Base-by-base conservation (phyloP, 1,139 yeast species). In the Blastobotrys elegans region DNA sequence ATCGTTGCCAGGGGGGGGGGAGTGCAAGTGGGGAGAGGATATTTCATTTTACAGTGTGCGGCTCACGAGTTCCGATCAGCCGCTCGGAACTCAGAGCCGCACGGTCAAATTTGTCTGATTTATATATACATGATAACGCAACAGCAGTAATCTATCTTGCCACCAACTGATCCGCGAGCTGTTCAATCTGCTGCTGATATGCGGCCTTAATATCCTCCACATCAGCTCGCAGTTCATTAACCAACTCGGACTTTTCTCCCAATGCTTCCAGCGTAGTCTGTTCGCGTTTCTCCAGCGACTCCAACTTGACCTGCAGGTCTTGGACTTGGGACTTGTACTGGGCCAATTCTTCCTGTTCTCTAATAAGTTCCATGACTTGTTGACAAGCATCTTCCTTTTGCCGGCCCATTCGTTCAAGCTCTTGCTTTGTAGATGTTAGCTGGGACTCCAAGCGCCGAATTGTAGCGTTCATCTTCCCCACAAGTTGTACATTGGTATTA, bases 211-310 rank as follows among this genome's bases (percentile, higher is more conserved):
- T 72, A 64, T 92, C 99, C 5, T 73, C 75, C 14, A 94, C 92
- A 61, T 92, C 99, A 3, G 95, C 96, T 55, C 75, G 74, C 46
- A 94, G 72, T 65, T 92, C 98, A 49, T 82, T 86, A 5, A 87
- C 92, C 54, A 74, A 76, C 63, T 94, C 98, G 13, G 89, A 77
- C 62, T 90, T 89, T 59, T 90, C 97, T 4, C 97, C 97, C 17
- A 90, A 73, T 53, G 88, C 66, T 57, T 84, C 87, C 51, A 90
- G 68, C 52, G 92, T 79, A 2, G 82, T 75, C 48, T 79, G 82
- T 50, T 76, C 71, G 22, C 75, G 59, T 33, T 55, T 50, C 35
- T 59, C 59, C 48, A 63, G 52, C n/a, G 50, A 53, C 7, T 49
- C 53, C 47, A 80, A 75, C 40, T 72, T 72, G 3, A 58, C 58